Conservation (phyloP, 2,329 filamentous ascomycete species). For the Monilinia fructigena region DNA sequence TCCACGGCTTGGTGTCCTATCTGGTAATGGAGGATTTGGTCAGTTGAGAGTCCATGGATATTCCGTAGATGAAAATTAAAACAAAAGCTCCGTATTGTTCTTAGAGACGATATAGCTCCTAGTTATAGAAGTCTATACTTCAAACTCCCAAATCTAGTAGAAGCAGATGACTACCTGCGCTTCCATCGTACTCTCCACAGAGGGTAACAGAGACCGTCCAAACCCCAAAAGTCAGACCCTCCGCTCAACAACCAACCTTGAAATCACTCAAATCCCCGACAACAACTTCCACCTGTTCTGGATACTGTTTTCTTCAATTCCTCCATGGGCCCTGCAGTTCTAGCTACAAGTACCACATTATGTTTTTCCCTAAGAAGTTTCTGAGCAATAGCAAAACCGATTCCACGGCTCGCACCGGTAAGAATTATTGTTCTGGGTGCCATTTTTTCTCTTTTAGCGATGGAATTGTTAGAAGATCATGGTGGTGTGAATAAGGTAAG, state of each 20-base stretch:
- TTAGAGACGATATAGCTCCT: not conserved
- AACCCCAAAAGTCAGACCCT: not conserved
- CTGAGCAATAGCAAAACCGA: slow-evolving; percentile 57
- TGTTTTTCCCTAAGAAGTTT: slow-evolving; percentile 53
- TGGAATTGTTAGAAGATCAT: not conserved
- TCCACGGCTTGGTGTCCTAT: slow-evolving; percentile 62
- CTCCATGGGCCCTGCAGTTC: slow-evolving; percentile 51
- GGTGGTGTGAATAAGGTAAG: not conserved
- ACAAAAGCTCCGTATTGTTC: not conserved
- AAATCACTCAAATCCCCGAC: slow-evolving; percentile 55
- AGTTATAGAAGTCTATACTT: not conserved
- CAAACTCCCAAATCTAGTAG: not conserved
- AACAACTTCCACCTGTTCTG: slow-evolving; percentile 55
- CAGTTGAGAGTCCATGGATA: not conserved
- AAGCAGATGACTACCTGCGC: not conserved
- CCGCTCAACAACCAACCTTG: slow-evolving; percentile 44
- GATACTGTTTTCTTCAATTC: slow-evolving; percentile 51
- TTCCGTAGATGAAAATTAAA: no score
- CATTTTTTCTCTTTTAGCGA: slow-evolving; percentile 38
- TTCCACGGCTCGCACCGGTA: slow-evolving; percentile 62
- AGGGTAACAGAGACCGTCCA: not conserved
- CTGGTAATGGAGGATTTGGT: slow-evolving; percentile 25
- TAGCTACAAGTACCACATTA: slow-evolving; percentile 59
- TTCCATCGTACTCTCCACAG: not conserved
- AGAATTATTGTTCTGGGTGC: slow-evolving; percentile 68